Evolutionary conservation across 2,329 filamentous ascomycete genomes (phyloP).

Genomic region (Apiospora rasikravindrae): DNA sequence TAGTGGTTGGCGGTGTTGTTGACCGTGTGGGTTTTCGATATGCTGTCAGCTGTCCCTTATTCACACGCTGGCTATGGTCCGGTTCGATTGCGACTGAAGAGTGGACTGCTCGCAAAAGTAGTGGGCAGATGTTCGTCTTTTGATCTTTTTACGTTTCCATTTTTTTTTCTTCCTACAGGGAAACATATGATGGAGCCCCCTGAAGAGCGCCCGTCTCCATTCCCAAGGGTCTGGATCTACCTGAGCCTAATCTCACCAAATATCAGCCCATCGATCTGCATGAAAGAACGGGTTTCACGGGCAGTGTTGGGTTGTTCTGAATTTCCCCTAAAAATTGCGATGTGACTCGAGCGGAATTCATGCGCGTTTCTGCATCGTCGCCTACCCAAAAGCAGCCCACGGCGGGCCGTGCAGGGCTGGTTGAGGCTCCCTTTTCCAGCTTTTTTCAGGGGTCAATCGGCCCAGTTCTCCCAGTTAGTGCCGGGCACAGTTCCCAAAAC

Average conservation of each 20-base stretch:
- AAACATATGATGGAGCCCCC: not conserved
- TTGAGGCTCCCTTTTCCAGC: not conserved
- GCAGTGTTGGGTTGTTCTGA: not conserved
- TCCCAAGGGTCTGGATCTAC: not conserved
- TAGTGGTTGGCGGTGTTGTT: too few species aligned
- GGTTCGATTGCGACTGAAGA: not conserved
- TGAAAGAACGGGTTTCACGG: constrained; percentile 6
- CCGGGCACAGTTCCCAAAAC: not conserved
- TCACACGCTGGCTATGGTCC: too few species aligned
- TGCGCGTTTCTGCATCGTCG: not conserved
- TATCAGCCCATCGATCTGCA: constrained; percentile 13
- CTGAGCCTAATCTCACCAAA: not conserved
- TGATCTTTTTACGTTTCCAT: not conserved
- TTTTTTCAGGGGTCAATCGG: not conserved
- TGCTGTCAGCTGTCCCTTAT: not conserved
- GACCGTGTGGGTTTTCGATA: not conserved
- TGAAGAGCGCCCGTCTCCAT: not conserved
- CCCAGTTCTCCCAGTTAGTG: not conserved
- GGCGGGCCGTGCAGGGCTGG: not conserved
- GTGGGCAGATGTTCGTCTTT: constrained; percentile 6
- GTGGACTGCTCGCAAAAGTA: not conserved
- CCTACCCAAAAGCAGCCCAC: not conserved
- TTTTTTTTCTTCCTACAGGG: not conserved
- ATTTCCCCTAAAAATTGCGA: not conserved
- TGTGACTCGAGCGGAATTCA: not conserved